These are phyloP conservation scores for Colletotrichum caudatum DNA, from an alignment of 2,329 filamentous ascomycete genomes.

Conservation along the genomic window DNA sequence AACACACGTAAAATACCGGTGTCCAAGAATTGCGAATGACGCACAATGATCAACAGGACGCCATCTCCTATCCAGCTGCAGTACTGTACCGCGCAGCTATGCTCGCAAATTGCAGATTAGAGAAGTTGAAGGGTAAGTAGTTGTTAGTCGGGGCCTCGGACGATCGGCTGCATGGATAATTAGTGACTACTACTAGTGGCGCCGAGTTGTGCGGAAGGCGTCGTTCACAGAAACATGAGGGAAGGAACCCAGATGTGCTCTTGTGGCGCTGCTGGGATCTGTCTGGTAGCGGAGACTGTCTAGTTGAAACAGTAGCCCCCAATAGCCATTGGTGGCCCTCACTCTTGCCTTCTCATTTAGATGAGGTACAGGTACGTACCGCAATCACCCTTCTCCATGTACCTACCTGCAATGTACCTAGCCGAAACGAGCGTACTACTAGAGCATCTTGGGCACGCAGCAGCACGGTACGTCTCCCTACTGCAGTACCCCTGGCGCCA, in stretches of 20 bases:
- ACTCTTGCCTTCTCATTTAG: slow-evolving; percentile 26
- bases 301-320: slow-evolving; percentile 41
- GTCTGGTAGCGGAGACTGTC: slow-evolving; percentile 20
- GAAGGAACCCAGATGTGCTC: slow-evolving; percentile 31
- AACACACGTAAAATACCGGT: background rate
- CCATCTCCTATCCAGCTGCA: background rate
- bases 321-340: slow-evolving; percentile 17
- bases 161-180: slow-evolving; percentile 40
- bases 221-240: slow-evolving; percentile 20
- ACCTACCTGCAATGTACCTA: too few relatives aligned
- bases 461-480: background rate
- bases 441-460: background rate
- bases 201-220: slow-evolving; percentile 15
- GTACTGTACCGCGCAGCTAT: background rate
- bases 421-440: background rate
- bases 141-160: slow-evolving; percentile 10
- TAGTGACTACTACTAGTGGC: background rate
- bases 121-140: background rate
- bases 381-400: too few relatives aligned
- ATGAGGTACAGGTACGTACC: slow-evolving; percentile 27
- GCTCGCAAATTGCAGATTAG: slow-evolving; percentile 2
- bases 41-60: background rate
- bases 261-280: slow-evolving; percentile 34
- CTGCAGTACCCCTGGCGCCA: background rate
- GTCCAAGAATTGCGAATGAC: background rate